These are phyloP conservation scores for Globisporangium canariense DNA, from an alignment of 352 stramenopile species.

Conservation along the genomic window DNA sequence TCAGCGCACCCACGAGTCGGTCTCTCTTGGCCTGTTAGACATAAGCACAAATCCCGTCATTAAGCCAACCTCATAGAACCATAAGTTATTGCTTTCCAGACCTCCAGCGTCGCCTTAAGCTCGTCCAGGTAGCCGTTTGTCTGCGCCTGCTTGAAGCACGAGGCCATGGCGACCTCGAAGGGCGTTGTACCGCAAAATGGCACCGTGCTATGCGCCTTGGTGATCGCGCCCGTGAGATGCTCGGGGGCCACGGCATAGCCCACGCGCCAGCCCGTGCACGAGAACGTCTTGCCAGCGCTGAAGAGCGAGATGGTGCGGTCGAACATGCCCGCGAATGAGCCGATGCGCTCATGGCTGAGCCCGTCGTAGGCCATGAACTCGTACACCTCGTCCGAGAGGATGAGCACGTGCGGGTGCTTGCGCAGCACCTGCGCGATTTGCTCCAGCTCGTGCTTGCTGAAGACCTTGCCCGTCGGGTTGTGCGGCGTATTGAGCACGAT, in stretches of 20 bases:
- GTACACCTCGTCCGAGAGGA: constrained; percentile 98
- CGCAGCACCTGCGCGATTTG: constrained; percentile 84
- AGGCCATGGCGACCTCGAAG: constrained; percentile 91
- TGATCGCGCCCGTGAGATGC: constrained; percentile 58
- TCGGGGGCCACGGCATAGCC: constrained; percentile 75
- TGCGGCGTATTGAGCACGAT: constrained; percentile 98
- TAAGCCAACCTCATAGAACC: not conserved
- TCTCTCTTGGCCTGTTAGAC: constrained; percentile 71
- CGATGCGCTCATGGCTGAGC: constrained; percentile 62
- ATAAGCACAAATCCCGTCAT: not conserved
- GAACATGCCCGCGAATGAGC: constrained; percentile 77
- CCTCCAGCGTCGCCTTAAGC: constrained; percentile 53
- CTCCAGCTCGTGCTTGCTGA: constrained; percentile 92
- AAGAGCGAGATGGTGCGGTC: constrained; percentile 92
- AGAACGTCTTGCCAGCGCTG: constrained; percentile 92
- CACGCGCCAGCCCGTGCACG: constrained; percentile 92
- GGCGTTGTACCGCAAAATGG: constrained; percentile 95
- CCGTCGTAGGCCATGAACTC: constrained; percentile 96
- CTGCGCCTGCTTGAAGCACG: constrained; percentile 83
- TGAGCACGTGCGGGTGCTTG: constrained; percentile 86
- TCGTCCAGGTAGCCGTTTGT: constrained; percentile 87
- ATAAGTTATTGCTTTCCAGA: constrained; percentile 17
- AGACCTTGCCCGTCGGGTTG: constrained; percentile 99
- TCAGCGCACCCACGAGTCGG: constrained; percentile 80
- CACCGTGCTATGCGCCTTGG: constrained; percentile 77